Conservation (phyloP, 148 eudicot species). For the Arctostaphylos glauca region DNA sequence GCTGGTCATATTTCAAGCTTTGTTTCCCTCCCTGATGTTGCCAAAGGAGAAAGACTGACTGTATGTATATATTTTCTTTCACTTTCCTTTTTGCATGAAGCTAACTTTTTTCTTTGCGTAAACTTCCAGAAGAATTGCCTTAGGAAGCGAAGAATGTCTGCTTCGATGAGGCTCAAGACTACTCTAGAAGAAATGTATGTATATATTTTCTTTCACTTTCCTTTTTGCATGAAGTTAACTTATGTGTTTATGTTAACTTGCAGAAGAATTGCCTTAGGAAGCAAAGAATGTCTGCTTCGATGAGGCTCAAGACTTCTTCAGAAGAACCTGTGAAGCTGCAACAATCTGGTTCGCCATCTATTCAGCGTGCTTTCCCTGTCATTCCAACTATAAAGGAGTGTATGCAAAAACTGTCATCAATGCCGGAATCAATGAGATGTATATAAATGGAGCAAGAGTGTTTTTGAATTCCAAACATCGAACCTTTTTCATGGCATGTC, state of each 20-base stretch:
- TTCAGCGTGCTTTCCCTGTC: too few relatives aligned
- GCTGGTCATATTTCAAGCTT: background rate
- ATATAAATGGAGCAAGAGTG: too few relatives aligned
- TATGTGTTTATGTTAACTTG: background rate
- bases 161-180: background rate
- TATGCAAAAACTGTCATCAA: too few relatives aligned
- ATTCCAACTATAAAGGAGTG: too few relatives aligned
- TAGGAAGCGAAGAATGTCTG: background rate
- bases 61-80: background rate
- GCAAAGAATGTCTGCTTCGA: background rate
- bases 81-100: background rate
- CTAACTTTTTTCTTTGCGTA: background rate
- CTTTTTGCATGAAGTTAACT: background rate
- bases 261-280: background rate
- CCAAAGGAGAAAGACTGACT: background rate
- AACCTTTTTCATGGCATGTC: too few relatives aligned
- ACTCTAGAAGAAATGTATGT: background rate
- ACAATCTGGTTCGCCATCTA: background rate
- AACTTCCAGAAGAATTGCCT: background rate
- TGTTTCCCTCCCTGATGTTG: background rate
- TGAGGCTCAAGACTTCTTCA: background rate
- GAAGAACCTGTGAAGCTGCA: too few relatives aligned
- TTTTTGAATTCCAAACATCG: too few relatives aligned
- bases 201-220: background rate
- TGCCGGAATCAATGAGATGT: too few relatives aligned